Percentiles rank a stretch among this genome's conserved stretches.
phyloP scores from a whole-genome alignment of 805 yeast species.

The Kluyveromyces wickerhamii region DNA sequence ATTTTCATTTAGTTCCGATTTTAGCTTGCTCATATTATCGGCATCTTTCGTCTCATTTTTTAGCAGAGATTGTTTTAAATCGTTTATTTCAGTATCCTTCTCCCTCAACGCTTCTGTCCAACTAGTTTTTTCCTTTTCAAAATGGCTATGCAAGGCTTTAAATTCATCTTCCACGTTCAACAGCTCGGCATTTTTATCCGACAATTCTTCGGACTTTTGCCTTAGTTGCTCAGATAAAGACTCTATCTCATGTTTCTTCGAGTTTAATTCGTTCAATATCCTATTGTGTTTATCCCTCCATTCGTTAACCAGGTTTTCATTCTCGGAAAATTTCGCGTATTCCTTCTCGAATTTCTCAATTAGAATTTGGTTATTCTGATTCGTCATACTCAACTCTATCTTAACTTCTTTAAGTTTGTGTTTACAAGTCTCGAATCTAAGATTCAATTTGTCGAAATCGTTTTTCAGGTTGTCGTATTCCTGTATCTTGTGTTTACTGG shows the following conservation, averaged over 20 bases:
- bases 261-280: background rate
- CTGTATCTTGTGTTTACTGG: background rate
- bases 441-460: slow-evolving; percentile 7
- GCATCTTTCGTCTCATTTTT: background rate
- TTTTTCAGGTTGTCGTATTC: slow-evolving; percentile 1
- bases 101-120: background rate
- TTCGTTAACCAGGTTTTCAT: slow-evolving; percentile 25
- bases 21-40: background rate
- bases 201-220: background rate
- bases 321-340: slow-evolving; percentile 24
- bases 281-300: slow-evolving; percentile 18
- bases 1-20: slow-evolving; percentile 9
- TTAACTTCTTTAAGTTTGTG: slow-evolving; percentile 9
- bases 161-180: background rate
- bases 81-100: background rate
- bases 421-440: slow-evolving; percentile 6
- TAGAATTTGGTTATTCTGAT: slow-evolving; percentile 21
- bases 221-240: background rate
- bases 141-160: background rate
- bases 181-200: background rate
- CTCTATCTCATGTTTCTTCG: background rate
- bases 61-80: background rate
- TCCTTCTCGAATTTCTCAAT: slow-evolving; percentile 16
- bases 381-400: slow-evolving; percentile 12
- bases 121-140: background rate